Evolutionary conservation across 352 stramenopile genomes (phyloP).

Genomic region (Pythium aristosporum): DNA sequence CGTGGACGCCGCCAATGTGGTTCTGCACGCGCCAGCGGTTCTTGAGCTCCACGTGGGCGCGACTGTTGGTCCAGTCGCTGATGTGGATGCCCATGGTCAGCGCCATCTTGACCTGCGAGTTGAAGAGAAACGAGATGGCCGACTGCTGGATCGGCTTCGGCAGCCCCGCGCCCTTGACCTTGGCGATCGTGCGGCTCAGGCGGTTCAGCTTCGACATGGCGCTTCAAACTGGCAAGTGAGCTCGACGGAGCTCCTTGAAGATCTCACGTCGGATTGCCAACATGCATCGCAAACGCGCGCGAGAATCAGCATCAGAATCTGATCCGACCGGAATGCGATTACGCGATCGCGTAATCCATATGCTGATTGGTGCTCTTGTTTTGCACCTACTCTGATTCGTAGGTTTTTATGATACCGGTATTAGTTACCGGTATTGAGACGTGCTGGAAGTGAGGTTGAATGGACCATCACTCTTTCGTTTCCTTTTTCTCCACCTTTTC

Average conservation of each 20-base stretch:
- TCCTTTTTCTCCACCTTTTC: neutral
- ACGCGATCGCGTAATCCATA: neutral
- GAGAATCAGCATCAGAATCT: neutral
- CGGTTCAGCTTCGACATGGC: conserved; percentile 43
- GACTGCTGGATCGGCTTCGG: conserved; percentile 37
- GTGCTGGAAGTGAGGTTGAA: conserved; percentile 18
- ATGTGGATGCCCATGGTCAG: conserved; percentile 74
- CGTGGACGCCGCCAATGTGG: conserved; percentile 86
- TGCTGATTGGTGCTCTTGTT: neutral
- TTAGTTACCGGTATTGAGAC: conserved; percentile 8
- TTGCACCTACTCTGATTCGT: neutral
- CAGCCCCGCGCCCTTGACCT: conserved; percentile 47
- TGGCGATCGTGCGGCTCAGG: conserved; percentile 53
- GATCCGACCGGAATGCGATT: neutral
- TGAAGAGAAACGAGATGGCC: conserved; percentile 77
- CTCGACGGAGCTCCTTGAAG: neutral
- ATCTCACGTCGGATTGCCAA: conserved; percentile 14
- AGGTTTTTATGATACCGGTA: neutral
- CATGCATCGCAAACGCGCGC: neutral
- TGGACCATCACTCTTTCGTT: conserved; percentile 25
- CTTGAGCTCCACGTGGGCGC: conserved; percentile 57
- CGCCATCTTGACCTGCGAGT: conserved; percentile 84
- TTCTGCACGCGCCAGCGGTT: conserved; percentile 84
- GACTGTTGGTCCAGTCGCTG: conserved; percentile 47
- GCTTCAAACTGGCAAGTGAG: neutral